Base-by-base conservation (phyloP, 345 rosid genomes). In the Geranium brycei region DNA sequence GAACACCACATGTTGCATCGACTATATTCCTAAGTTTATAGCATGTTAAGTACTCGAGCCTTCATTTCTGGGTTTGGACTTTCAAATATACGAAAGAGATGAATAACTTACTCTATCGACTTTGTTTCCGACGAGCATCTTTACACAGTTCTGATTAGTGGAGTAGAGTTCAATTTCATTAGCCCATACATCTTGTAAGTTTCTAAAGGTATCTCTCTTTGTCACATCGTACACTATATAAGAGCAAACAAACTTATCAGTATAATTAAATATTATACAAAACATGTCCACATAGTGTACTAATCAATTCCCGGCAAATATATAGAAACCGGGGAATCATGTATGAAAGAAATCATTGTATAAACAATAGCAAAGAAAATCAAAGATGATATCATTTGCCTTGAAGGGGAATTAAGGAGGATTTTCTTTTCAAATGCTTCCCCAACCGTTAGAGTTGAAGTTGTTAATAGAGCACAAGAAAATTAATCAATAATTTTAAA, bases 91-190 rank as follows among this genome's bases (percentile, higher is more conserved):
- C 16, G 15, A 31, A 8, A 72, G 61, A 60, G 60, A 16, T n/a
- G 14, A n/a, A 32, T 13, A 57, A 70, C 87, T 73, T 78, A 91
- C 97, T 73, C 73, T 76, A 64, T 91, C 97, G 51, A 91, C 90
- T 82, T 91, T 87, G 73, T 91, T 91, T 30, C 96, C 97, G 51
- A 91, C 96, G 38, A 91, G 96, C 82, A 91, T 83, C 81, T 81
- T 88, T 66, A 91, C 79, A 67, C 97, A 91, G 62, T 87, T 82
- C 73, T 73, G 83, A 76, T 87, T 88, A n/a, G 91, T 86, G 19
- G 88, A 85, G 66, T 83, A 86, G 51, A 91, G 95, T 59, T 83
- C 95, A 61, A 88, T 82, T 79, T 91, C 97, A 72, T 88, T 91
- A 60, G 88, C 79, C 97, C 97, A 91, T 56, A 87, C 85, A 63